Evolutionary conservation across 1,284 basidiomycete species (phyloP).

Genomic region (Leccinum angustisporum): DNA sequence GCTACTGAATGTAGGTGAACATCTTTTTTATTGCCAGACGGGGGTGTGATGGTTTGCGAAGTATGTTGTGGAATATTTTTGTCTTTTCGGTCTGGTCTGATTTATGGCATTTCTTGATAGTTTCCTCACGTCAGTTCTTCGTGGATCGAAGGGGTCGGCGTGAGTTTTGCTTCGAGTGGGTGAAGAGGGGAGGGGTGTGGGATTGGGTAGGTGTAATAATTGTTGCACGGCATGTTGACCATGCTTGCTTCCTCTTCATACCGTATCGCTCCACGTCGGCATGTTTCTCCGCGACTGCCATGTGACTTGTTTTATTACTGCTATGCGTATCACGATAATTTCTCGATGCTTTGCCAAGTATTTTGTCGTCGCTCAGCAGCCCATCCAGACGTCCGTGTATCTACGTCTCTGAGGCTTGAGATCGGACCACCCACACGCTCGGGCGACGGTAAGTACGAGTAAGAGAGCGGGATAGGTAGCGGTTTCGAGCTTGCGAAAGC

Average conservation of each 20-base stretch:
- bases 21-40: neutral
- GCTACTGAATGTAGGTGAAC: neutral
- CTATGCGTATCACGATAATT: neutral
- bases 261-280: neutral
- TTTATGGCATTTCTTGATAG: neutral
- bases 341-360: neutral
- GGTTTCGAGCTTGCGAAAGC: no score
- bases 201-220: neutral
- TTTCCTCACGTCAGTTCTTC: neutral
- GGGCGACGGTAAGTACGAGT: no score
- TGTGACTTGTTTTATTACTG: no score
- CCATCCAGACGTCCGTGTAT: no score
- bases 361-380: neutral
- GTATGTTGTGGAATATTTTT: neutral
- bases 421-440: no score
- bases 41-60: constrained; percentile 8
- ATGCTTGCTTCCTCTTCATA: neutral
- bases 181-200: neutral
- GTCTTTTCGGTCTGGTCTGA: neutral
- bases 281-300: neutral
- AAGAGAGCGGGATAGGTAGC: no score
- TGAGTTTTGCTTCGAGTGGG: neutral
- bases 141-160: neutral
- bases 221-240: neutral
- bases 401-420: no score